Evolutionary conservation across 768 basidiomycete genomes (phyloP).

Genomic region (Auricularia sp.): DNA sequence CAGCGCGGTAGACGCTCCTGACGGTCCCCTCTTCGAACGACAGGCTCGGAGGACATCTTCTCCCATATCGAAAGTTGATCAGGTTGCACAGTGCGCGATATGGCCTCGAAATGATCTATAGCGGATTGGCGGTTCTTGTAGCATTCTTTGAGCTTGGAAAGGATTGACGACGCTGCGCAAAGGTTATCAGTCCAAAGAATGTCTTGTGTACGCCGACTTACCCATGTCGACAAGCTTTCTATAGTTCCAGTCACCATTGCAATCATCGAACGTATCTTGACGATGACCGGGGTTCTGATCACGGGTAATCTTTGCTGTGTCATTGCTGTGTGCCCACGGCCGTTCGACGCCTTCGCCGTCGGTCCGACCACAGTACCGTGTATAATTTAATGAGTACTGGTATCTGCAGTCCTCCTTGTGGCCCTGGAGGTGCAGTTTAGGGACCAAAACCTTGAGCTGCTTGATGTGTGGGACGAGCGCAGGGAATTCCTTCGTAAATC

Average conservation of each 20-base stretch:
- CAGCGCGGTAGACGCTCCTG: too few species aligned
- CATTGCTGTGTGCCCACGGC: conserved; percentile 26
- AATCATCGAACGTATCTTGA: conserved; percentile 27
- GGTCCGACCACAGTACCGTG: conserved; percentile 13
- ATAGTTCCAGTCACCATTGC: conserved; percentile 26
- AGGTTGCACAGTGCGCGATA: too few species aligned
- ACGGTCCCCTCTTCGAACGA: too few species aligned
- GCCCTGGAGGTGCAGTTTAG: too few species aligned
- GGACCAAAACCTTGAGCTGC: conserved; percentile 9
- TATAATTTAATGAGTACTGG: not conserved
- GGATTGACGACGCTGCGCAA: conserved; percentile 1
- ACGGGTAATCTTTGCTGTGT: conserved; percentile 19
- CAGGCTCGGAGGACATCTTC: too few species aligned
- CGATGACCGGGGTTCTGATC: conserved; percentile 27
- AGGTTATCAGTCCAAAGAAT: not conserved
- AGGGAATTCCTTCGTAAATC: conserved; percentile 10
- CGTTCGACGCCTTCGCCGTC: conserved; percentile 30
- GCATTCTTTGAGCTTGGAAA: not conserved
- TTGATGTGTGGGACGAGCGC: conserved; percentile 2
- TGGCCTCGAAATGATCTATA: too few species aligned
- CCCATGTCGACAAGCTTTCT: conserved; percentile 21
- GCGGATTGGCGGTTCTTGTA: too few species aligned
- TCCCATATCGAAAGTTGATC: too few species aligned
- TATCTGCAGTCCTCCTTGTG: too few species aligned
- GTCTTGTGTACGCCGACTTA: conserved; percentile 1